Conservation (phyloP, 805 yeast species). For the Tetrapisispora pingtungensis region DNA sequence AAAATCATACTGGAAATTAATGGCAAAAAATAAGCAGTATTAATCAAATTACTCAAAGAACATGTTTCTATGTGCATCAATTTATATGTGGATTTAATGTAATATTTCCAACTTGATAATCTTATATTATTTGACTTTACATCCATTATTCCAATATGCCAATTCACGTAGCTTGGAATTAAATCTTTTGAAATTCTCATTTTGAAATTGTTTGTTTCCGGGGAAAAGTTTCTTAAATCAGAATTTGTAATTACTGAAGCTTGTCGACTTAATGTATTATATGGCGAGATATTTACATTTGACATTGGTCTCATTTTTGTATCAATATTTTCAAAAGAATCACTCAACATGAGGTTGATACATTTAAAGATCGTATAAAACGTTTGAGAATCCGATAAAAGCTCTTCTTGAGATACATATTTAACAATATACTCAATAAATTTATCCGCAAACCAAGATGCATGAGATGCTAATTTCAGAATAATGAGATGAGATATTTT, state of each 20-base stretch:
- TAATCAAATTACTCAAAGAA: constrained; percentile 3
- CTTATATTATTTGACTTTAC: constrained; percentile 6
- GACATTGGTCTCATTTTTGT: neutral
- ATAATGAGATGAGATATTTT: constrained; percentile 19
- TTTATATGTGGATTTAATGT: constrained; percentile 21
- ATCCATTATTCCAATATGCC: constrained; percentile 14
- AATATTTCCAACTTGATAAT: constrained; percentile 23
- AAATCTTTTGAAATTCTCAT: constrained; percentile 1
- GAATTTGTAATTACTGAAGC: neutral
- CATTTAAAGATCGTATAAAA: constrained; percentile 20
- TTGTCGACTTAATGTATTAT: neutral
- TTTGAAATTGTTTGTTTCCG: neutral
- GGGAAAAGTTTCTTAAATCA: neutral
- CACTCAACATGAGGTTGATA: constrained; percentile 12
- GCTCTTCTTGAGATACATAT: neutral
- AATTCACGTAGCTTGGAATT: constrained; percentile 10
- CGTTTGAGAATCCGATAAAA: constrained; percentile 8
- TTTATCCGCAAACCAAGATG: constrained; percentile 13
- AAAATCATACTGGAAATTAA: constrained; percentile 6
- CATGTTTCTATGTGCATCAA: constrained; percentile 13
- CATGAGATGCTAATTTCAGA: constrained; percentile 14
- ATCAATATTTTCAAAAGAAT: neutral
- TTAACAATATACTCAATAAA: constrained; percentile 7
- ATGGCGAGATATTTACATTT: neutral
- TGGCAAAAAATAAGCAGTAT: constrained; percentile 11